These are phyloP conservation scores for Alternaria viburni DNA, from an alignment of 2,329 filamentous ascomycete species.

Conservation along the genomic window DNA sequence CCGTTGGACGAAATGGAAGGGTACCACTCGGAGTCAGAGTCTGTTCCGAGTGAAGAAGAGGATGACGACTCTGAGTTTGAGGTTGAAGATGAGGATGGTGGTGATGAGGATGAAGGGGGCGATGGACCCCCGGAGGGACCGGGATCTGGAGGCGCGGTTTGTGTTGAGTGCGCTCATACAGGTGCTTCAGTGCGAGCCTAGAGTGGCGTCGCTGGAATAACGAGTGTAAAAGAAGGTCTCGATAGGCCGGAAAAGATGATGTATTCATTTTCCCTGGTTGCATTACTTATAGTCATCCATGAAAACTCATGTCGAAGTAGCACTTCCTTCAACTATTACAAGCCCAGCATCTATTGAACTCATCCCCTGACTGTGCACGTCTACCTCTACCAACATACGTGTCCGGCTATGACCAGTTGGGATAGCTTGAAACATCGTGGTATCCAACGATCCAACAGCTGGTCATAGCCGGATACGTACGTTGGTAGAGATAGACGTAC, in stretches of 20 bases:
- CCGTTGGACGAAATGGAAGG: neutral
- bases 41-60: neutral
- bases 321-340: neutral
- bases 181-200: neutral
- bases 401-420: neutral
- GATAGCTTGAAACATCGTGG: neutral
- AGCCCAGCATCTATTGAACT: neutral
- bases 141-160: neutral
- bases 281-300: neutral
- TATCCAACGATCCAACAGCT: neutral
- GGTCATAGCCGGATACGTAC: neutral
- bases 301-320: neutral
- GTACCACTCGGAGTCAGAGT: neutral
- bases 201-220: neutral
- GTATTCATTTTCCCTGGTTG: neutral
- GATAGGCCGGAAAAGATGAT: neutral
- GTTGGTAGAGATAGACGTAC: neutral
- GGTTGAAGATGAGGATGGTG: neutral
- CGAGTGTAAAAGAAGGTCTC: neutral
- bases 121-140: neutral
- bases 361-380: neutral
- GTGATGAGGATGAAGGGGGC: neutral
- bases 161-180: neutral
- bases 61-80: neutral
- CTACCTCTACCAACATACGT: neutral